Base-by-base conservation (phyloP, 1,284 basidiomycete genomes). In the Phylloporus gajari region DNA sequence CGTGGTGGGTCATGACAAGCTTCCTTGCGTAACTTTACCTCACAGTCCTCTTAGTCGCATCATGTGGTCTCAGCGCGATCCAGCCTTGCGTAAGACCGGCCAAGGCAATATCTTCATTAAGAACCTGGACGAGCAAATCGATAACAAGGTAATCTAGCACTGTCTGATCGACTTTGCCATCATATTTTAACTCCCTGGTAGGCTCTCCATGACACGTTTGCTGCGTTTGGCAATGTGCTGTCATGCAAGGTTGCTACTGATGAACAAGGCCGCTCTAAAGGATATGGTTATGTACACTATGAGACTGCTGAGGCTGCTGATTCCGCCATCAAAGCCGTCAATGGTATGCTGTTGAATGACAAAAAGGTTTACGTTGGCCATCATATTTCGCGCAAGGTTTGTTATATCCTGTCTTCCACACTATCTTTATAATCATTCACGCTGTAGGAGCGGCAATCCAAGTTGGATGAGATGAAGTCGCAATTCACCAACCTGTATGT, bases 81-180 rank as follows among this genome's bases (percentile, higher is more conserved):
- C 98, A 74, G 95, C 96, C 79, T 92, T 99, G 82, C 96, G 98
- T 86, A 99, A 99, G 91, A 99, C 97, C 76, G 97, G 97, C 77
- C 97, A 98, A 88, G 98, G 98, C 85, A 99, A 99, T 87, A 97
- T 99, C 83, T 99, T 99, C 88, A 99, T 99, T 89, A 99, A 99
- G 90, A 99, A 99, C 88, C 88, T 99, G 78, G 98, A 99, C 84
- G 96, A 98, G 85, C 90, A 90, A 75, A 99, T 99, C 79, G 98
- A 99, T 88, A 99, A 99, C 91, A 99, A 99, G 93, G 94, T 94
- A 81, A 63, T 51, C 17, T 30, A 40, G 27, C 58, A 11, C 56
- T 15, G 19, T 63, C 35, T 30, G 3, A 25, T 66, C 62, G 30
- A 46, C n/a, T 27, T 69, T 53, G 9, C 48, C 67, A 59, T 65